Conservation (phyloP, 139 green algal species). For the Chlorella sp. region DNA sequence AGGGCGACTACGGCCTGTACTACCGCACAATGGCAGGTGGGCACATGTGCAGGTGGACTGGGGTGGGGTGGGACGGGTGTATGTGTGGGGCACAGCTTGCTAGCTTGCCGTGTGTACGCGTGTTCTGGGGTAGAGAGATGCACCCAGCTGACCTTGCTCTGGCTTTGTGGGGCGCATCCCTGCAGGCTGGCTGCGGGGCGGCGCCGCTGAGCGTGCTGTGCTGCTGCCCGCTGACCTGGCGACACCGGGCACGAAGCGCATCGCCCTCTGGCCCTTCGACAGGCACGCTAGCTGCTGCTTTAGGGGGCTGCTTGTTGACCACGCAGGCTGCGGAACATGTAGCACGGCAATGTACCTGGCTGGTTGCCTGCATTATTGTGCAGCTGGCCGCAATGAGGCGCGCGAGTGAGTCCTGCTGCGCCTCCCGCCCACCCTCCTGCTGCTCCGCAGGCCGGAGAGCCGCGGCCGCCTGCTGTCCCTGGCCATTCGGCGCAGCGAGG, state of each 20-base stretch:
- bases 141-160: too few relatives aligned
- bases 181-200: constrained; percentile 33
- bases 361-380: background rate
- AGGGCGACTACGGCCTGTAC: constrained; percentile 27
- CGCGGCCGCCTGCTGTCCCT: constrained; percentile 34
- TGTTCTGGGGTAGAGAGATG: too few relatives aligned
- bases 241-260: background rate
- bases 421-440: background rate
- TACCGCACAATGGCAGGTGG: constrained; percentile 25
- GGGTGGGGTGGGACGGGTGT: too few relatives aligned
- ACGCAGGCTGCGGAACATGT: too few relatives aligned
- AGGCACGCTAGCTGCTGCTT: background rate
- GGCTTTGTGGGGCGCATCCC: too few relatives aligned
- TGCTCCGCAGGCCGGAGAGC: constrained; percentile 30
- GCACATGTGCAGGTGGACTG: too few relatives aligned
- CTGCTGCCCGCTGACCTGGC: background rate
- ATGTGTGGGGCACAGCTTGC: too few relatives aligned
- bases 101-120: too few relatives aligned
- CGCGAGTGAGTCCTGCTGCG: background rate
- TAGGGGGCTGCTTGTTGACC: too few relatives aligned
- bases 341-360: too few relatives aligned
- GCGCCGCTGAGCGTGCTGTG: background rate
- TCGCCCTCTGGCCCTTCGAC: constrained; percentile 52
- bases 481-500: constrained; percentile 14
- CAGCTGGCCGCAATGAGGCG: background rate